Base-by-base conservation (phyloP, 768 basidiomycete genomes). In the Cystobasidiopsis lactophilus region DNA sequence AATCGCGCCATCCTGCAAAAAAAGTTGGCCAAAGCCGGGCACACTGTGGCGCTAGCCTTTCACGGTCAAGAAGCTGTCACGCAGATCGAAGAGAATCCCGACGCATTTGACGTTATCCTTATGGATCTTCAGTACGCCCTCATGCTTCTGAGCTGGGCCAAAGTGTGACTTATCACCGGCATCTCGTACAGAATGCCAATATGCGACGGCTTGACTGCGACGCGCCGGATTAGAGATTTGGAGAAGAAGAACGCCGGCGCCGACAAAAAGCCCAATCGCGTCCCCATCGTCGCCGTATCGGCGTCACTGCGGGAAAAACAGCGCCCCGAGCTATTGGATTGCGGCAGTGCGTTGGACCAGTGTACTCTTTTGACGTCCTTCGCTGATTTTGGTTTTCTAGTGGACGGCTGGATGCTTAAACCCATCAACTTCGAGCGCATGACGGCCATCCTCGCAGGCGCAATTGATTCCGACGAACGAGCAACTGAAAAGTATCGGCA, bases 261-360 rank as follows among this genome's bases (percentile, higher is more conserved):
- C 51, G 44, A 18, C 45, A 51, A 2, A 30, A 54, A 43, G 0
- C 65, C 73, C 60, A 75, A 74, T 0, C 73, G 79, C 11, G 75
- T 84, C 41, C 82, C 82, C 4, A 80, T 85, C 49, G 78, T 86
- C 56, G 83, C 80, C 27, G 82, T 86, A 16, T 81, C 80, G 2
- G 82, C 82, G 1, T 81, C 80, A 13, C 68, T 84, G 0, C 56
- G 49, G n/a, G 60, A 61, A 38, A 53, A 57, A 3, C 53, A 57
- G 0, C 39, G 54, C 1, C 18, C 19, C n/a, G 50, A 56, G 3
- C 46, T 63, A 29, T 33, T 59, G 16, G 58, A 61, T 4, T 54
- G 56, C 35, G 54, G 59, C 16, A 52, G 33, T 35, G 33, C 33
- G 33, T 35, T 7, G 33, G 7, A 16, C 16, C 16, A n/a, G n/a